Base-by-base conservation (phyloP, 352 stramenopile species). In the Globisporangium nunn region DNA sequence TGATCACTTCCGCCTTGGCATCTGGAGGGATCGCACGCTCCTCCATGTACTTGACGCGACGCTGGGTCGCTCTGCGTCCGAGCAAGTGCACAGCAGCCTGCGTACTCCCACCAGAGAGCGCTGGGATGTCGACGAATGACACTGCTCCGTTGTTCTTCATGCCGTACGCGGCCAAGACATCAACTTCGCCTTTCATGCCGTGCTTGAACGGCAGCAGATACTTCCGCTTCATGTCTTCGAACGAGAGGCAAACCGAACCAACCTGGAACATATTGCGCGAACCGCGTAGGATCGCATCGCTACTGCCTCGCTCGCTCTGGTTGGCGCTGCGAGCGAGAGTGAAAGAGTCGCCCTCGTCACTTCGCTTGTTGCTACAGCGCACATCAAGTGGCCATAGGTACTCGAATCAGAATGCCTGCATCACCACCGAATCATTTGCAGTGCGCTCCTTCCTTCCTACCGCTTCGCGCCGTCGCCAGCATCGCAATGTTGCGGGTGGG, bases 141-240 rank as follows among this genome's bases (percentile, higher is more conserved):
- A 56, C 29, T 0, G 60, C 62, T 10, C 68, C 67, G 31, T 75
- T 53, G 54, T 70, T 54, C 35, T 78, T 78, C 45, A 75, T 78
- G 31, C 68, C 77, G 41, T 70, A 81, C 2, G 62, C 61, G 4
- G 75, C 65, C n/a, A 84, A 62, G 5, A 84, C 66, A 54, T 87
- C 73, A n/a, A 53, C 52, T 35, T 79, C 58, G 6, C 67, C 51
- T 12, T 64, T 56, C 4, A 46, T 61, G 1, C 70, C 69, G 15
- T 82, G 56, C 47, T 85, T 87, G 50, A 88, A 91, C 0, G 81
- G 81, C 31, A 85, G 59, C 43, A 91, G 40, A 30, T 83, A 91
- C 46, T 77, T 72, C 23, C 66, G 72, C 67, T 88, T 88, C 64
- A 91, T 86, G 44, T 88, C 81, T 46, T 88, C 70, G 46, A 91